Evolutionary conservation across 1,139 yeast species (phyloP), one percentile per base, ranked within the genome.

Genomic region (Trichomonascaceae sp.): DNA sequence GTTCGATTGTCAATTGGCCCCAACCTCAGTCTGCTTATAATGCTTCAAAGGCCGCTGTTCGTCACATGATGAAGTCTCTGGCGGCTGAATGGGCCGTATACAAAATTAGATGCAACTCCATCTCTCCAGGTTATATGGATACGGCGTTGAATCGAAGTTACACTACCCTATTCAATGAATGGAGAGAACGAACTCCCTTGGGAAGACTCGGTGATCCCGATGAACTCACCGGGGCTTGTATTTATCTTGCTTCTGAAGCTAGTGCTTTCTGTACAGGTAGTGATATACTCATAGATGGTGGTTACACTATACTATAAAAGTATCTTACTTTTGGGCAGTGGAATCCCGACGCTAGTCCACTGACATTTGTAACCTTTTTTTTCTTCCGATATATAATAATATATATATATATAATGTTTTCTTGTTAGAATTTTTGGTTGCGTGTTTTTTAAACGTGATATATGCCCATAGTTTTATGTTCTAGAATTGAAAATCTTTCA

Each of bases 1-100:
- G 93, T 44, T 81, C 81, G 60, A 85, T 87, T 64, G 95, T 86
- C 60, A 87, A 87, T 71, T 81, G 83, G 61, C 96, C 96, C 15
- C 95, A 87, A 70, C 82, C 85, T 53, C 96, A 87, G 71, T 83
- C 88, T 10, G 66, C 65, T n/a, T 53, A 53, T 20, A 81, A 81
- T 64, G 83, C 80, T 46, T 78, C 82, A 60, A 81, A 80, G 70
- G 84, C 84, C n/a, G 84, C 78, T n/a, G 80, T 80, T 48, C 75
- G 75, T 55, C 83, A 80, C 61, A 71, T 80, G 57, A 76, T 78
- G 65, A 75, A 75, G 65, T 78, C 82, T 18, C 72, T 81, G 45
- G 78, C 83, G 19, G 81, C 81, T 44, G 84, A 80, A 65, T 80
- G 84, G 84, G 80, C 83, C 22, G 74, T 73, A 38, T 74, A 76